phyloP scores from a whole-genome alignment of 2,329 filamentous ascomycete genomes.

The Fusarium austroafricanum region DNA sequence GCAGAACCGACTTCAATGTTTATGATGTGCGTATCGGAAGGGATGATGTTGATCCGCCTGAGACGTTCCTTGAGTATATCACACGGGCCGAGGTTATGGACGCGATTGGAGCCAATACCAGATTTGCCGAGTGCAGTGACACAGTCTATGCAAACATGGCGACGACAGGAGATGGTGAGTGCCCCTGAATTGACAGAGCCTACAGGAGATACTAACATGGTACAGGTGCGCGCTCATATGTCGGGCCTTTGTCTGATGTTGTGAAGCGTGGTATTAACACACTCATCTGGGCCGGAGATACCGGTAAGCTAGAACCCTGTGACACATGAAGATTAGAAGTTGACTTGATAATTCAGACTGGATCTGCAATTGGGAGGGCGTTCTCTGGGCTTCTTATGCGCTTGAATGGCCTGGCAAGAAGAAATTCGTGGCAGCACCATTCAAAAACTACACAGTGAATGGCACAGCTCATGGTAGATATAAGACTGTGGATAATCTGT shows the following conservation, averaged over 20 bases:
- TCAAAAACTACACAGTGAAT: constrained; percentile 59
- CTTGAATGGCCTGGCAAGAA: constrained; percentile 56
- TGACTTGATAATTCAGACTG: constrained; percentile 55
- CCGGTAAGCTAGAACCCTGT: constrained; percentile 46
- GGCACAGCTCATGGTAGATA: constrained; percentile 61
- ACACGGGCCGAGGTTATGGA: constrained; percentile 41
- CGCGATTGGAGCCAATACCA: constrained; percentile 42
- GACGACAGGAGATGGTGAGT: constrained; percentile 42
- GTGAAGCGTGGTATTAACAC: constrained; percentile 61
- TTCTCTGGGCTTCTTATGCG: constrained; percentile 58
- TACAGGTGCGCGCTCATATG: constrained; percentile 57
- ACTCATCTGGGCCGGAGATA: constrained; percentile 67
- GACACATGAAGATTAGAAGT: background rate
- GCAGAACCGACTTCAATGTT: constrained; percentile 54
- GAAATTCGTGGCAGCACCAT: constrained; percentile 51
- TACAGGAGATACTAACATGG: constrained; percentile 6
- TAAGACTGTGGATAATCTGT: constrained; percentile 66
- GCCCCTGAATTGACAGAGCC: too few species aligned
- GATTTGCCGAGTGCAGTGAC: constrained; percentile 43
- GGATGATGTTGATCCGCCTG: constrained; percentile 38
- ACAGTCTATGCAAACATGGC: constrained; percentile 41
- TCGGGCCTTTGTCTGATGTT: constrained; percentile 57
- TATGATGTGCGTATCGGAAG: constrained; percentile 58
- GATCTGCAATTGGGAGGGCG: constrained; percentile 70
- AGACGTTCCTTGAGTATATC: constrained; percentile 42